These are phyloP conservation scores for Arabidopsis hybrid DNA, from an alignment of 441 rosid genomes.

Conservation along the genomic window DNA sequence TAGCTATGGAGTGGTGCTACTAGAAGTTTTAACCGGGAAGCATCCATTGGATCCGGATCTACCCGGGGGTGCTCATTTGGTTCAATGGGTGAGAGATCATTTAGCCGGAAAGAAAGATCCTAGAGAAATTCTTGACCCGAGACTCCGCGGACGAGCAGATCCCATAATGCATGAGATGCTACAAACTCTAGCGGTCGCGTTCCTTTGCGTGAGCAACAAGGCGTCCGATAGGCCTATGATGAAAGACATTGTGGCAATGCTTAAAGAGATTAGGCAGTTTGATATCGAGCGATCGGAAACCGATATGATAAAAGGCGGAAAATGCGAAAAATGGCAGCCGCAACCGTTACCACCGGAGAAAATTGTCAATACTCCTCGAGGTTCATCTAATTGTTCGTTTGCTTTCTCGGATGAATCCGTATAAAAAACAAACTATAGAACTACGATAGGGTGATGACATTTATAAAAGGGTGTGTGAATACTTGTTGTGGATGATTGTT, in stretches of 20 bases:
- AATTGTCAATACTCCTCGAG: slow-evolving; percentile 55
- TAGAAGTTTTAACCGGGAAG: slow-evolving; percentile 88
- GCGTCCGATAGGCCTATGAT: slow-evolving; percentile 77
- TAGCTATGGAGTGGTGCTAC: slow-evolving; percentile 81
- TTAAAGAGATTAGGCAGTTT: slow-evolving; percentile 75
- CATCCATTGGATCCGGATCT: slow-evolving; percentile 90
- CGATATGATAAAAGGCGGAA: slow-evolving; percentile 53
- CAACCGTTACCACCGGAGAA: slow-evolving; percentile 52
- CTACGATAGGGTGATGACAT: slow-evolving; percentile 31
- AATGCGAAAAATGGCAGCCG: slow-evolving; percentile 38
- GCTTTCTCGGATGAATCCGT: slow-evolving; percentile 76
- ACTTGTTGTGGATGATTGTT: slow-evolving; percentile 32
- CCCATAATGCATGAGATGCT: slow-evolving; percentile 92
- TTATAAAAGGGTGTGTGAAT: slow-evolving; percentile 36
- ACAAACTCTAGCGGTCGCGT: slow-evolving; percentile 88
- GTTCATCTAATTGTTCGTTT: slow-evolving; percentile 79
- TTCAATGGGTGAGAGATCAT: slow-evolving; percentile 88
- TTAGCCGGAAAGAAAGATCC: slow-evolving; percentile 68
- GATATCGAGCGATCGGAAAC: slow-evolving; percentile 55
- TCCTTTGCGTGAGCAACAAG: slow-evolving; percentile 70
- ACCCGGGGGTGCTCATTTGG: slow-evolving; percentile 82
- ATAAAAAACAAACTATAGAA: slow-evolving; percentile 36
- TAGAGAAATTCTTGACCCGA: slow-evolving; percentile 68
- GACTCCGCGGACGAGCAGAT: slow-evolving; percentile 82
- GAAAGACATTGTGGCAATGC: slow-evolving; percentile 96